A percentile compares a stretch with the other conserved stretches of the same genome.
These are phyloP conservation scores for Epichloe brachyelytri DNA, from an alignment of 2,329 filamentous ascomycete genomes.

Conservation along the genomic window DNA sequence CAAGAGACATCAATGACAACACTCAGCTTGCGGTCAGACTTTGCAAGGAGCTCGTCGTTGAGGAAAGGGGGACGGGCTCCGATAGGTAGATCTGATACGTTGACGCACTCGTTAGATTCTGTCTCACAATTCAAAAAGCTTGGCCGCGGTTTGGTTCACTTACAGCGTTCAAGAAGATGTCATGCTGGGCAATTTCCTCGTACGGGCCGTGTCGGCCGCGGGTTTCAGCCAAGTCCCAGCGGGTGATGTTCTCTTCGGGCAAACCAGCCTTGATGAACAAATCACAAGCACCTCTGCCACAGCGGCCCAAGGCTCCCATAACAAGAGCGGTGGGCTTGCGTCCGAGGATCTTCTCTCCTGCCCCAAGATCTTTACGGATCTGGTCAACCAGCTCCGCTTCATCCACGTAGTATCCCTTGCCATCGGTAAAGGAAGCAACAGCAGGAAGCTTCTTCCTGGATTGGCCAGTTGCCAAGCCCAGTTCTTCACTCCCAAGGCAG, in stretches of 20 bases:
- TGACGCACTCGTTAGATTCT: background rate
- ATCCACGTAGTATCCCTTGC: constrained; percentile 1
- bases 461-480: constrained; percentile 45
- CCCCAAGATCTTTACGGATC: constrained; percentile 42
- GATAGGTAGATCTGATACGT: constrained; percentile 7
- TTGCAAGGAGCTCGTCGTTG: constrained; percentile 51
- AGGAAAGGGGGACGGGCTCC: constrained; percentile 54
- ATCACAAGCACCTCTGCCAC: constrained; percentile 74
- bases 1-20: constrained; percentile 72
- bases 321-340: constrained; percentile 60
- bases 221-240: constrained; percentile 69
- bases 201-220: constrained; percentile 55
- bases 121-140: background rate
- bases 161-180: constrained; percentile 42
- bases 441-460: constrained; percentile 4
- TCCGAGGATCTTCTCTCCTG: constrained; percentile 60
- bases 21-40: constrained; percentile 55
- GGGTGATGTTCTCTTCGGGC: constrained; percentile 31
- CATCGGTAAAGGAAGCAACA: constrained; percentile 1
- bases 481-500: constrained; percentile 61
- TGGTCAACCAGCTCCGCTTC: constrained; percentile 6
- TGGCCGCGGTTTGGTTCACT: constrained; percentile 1
- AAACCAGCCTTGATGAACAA: constrained; percentile 59
- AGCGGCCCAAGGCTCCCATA: constrained; percentile 74
- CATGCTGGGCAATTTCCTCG: constrained; percentile 59